phyloP scores from a whole-genome alignment of 306 rosid species.

The Vigna trinervia region DNA sequence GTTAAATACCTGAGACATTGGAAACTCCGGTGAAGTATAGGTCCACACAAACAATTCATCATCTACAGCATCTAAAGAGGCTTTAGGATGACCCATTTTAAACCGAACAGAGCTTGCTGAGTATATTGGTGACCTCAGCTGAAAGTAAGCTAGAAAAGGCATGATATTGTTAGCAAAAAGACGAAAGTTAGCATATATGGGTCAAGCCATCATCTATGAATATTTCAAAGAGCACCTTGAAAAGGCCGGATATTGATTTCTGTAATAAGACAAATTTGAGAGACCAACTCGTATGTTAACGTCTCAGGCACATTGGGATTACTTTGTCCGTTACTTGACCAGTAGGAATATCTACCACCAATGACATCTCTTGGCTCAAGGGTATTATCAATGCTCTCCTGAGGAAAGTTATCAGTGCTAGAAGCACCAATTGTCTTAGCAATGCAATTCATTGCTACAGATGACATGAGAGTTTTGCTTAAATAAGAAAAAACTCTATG shows the following conservation, averaged over 20 bases:
- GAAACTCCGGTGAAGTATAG: constrained; percentile 79
- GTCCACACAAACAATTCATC: constrained; percentile 74
- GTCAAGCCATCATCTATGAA: constrained; percentile 28
- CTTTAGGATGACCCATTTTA: constrained; percentile 69
- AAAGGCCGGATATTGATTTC: constrained; percentile 83
- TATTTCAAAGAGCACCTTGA: constrained; percentile 57
- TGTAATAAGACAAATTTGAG: constrained; percentile 67
- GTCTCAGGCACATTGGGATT: constrained; percentile 80
- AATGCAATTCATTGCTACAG: constrained; percentile 56
- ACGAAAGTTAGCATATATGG: constrained; percentile 15
- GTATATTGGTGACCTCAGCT: constrained; percentile 73
- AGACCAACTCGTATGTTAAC: constrained; percentile 68
- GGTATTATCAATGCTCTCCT: constrained; percentile 79
- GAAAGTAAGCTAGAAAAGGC: constrained; percentile 71
- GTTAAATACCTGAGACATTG: constrained; percentile 74
- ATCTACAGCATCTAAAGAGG: constrained; percentile 44
- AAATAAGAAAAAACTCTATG: constrained; percentile 70
- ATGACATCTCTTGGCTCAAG: constrained; percentile 53
- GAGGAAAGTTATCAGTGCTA: constrained; percentile 89
- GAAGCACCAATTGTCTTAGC: constrained; percentile 69
- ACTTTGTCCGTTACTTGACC: constrained; percentile 92
- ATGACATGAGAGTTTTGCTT: constrained; percentile 49
- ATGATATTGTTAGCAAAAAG: constrained; percentile 35
- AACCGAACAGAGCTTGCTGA: constrained; percentile 80
- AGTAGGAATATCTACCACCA: constrained; percentile 57